Evolutionary conservation across 768 basidiomycete species (phyloP), one percentile per base, ranked within the genome.

Genomic region (Tricholomella constricta): DNA sequence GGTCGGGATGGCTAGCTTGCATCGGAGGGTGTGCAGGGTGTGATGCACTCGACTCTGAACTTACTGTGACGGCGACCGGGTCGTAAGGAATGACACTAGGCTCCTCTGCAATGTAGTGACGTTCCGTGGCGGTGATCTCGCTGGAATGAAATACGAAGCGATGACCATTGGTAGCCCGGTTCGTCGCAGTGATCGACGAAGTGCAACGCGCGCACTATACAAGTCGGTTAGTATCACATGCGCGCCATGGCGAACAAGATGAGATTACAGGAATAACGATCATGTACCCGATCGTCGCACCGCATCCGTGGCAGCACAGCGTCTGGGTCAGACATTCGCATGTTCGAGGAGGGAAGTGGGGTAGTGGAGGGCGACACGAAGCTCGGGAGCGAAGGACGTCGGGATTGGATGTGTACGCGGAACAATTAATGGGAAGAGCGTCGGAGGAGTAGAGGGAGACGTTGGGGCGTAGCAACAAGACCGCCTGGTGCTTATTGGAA

Each of bases 311-410:
- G 64, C 91, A 93, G 62, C 81, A 88, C 19, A 94, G 75, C 0
- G 85, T 85, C 66, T 91, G 88, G 2, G 91, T 94, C 38, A 94
- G 74, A 65, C 91, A 94, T 63, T 90, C 89, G 68, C 91, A 94
- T 8, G 90, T 91, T 36, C 89, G 81, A 4, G 71, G 64, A 14
- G 69, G 60, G 32, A 54, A 57, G 20, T 57, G 58, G 17, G 69
- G 62, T 44, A 70, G 66, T 22, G 62, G 51, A 15, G 75, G 67
- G 34, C 69, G 71, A 69, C 71, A 72, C 31, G 71, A 64, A 6
- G 72, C 63, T 14, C 63, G 56, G 20, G 73, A 73, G 4, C 70
- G 70, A 35, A 77, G 68, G 1, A 66, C 72, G 29, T 80, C 75
- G 20, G 74, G 75, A 55, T 71, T 77, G 29, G 81, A 68, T 20